phyloP scores from a whole-genome alignment of 805 yeast genomes.

The Metschnikowia gelsemii region DNA sequence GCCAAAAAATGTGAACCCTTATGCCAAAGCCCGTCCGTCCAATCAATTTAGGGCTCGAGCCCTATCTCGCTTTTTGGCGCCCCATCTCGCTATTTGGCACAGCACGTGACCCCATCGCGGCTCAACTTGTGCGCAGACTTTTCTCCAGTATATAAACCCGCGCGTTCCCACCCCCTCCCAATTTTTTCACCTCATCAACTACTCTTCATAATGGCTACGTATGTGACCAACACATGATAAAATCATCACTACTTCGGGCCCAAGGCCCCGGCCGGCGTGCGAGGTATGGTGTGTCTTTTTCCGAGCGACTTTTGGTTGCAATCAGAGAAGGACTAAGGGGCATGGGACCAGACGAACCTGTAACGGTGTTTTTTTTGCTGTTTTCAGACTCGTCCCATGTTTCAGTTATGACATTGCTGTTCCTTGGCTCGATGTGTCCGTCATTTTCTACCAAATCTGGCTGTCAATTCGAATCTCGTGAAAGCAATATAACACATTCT shows the following conservation, averaged over 20 bases:
- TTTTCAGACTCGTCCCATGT: slow-evolving; percentile 17
- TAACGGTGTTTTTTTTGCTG: not conserved
- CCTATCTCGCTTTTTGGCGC: not conserved
- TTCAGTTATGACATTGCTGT: slow-evolving; percentile 23
- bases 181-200: slow-evolving; percentile 3
- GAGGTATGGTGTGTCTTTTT: slow-evolving; percentile 21
- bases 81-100: no score
- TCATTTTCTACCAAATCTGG: not conserved
- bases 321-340: slow-evolving; percentile 17
- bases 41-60: slow-evolving; percentile 6
- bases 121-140: no score
- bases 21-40: not conserved
- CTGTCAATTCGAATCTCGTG: slow-evolving; percentile 14
- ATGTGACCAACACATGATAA: slow-evolving; percentile 26
- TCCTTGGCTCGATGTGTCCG: slow-evolving; percentile 13
- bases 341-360: slow-evolving; percentile 16
- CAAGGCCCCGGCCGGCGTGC: slow-evolving; percentile 14
- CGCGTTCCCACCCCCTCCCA: slow-evolving; percentile 6
- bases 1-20: not conserved
- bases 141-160: slow-evolving; percentile 7
- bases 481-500: slow-evolving; percentile 21
- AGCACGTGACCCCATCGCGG: not conserved
- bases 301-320: no score
- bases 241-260: slow-evolving; percentile 20
- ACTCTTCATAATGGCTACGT: slow-evolving; percentile 34